A percentile compares a stretch with the other conserved stretches of the same genome.
phyloP scores from a whole-genome alignment of 73 alveolate species.

The Paramecium octaurelia region DNA sequence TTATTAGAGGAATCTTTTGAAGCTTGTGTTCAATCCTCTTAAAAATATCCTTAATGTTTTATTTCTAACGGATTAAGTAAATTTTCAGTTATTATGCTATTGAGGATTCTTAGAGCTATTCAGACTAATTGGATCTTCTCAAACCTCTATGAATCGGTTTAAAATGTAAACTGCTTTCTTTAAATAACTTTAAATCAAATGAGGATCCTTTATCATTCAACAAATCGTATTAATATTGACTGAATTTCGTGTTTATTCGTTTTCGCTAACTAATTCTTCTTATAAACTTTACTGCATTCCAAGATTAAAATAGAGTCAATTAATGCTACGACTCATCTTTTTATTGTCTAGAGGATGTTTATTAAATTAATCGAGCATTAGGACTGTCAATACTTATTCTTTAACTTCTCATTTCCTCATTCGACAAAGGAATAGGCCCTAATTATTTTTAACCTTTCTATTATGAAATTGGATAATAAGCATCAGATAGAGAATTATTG shows the following conservation, averaged over 20 bases:
- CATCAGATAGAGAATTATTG: constrained; percentile 27
- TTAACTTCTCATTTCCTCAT: background rate
- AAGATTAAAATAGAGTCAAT: background rate
- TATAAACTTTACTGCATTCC: background rate
- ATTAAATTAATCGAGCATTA: background rate
- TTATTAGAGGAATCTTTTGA: background rate
- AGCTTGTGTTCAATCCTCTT: background rate
- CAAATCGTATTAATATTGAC: constrained; percentile 12
- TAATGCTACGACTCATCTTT: background rate
- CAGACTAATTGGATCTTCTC: background rate
- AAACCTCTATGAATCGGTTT: background rate
- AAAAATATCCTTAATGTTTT: background rate
- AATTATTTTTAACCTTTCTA: background rate
- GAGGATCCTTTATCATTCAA: constrained; percentile 10
- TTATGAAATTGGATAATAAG: background rate
- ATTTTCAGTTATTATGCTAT: background rate
- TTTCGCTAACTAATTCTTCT: background rate
- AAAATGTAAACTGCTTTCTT: background rate
- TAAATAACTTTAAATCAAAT: background rate
- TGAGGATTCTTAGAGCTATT: background rate
- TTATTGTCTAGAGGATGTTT: background rate
- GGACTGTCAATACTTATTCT: background rate
- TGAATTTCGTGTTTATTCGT: background rate
- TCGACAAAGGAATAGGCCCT: background rate
- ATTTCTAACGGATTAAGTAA: background rate